These are phyloP conservation scores for Harringtonia lauricola DNA, from an alignment of 2,329 filamentous ascomycete species.

Conservation along the genomic window DNA sequence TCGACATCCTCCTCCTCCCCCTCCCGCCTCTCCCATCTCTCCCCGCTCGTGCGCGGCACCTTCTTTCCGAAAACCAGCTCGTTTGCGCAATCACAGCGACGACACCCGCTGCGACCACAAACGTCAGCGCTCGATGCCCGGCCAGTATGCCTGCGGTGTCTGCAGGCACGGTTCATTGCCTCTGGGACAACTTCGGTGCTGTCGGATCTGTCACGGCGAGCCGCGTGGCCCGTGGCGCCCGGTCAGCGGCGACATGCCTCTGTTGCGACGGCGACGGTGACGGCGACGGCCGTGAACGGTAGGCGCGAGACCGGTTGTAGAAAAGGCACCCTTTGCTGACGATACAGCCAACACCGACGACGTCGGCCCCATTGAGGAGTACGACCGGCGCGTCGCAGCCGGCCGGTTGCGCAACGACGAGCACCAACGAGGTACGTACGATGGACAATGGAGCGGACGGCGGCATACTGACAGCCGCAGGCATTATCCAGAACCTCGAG, in stretches of 20 bases:
- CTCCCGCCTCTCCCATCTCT: conserved; percentile 3
- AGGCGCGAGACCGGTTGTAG: neutral
- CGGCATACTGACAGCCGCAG: conserved; percentile 27
- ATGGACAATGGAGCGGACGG: neutral
- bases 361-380: conserved; percentile 73
- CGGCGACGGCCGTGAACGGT: conserved; percentile 1
- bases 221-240: neutral
- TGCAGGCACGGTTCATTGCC: conserved; percentile 7
- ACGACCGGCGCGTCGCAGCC: conserved; percentile 66
- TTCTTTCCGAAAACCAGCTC: neutral
- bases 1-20: neutral
- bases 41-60: conserved; percentile 6
- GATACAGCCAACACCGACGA: conserved; percentile 18
- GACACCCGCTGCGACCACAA: conserved; percentile 3
- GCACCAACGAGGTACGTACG: conserved; percentile 65
- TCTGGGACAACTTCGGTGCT: neutral
- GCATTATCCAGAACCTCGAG: conserved; percentile 81
- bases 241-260: conserved; percentile 2
- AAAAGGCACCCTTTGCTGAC: too few species aligned
- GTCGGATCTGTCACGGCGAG: neutral
- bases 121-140: neutral
- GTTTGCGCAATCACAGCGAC: neutral
- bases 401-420: conserved; percentile 75
- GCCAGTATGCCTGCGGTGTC: conserved; percentile 8
- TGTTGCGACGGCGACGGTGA: conserved; percentile 9